Conservation (phyloP, 2,329 filamentous ascomycete species). For the Lachnellula hyalina region DNA sequence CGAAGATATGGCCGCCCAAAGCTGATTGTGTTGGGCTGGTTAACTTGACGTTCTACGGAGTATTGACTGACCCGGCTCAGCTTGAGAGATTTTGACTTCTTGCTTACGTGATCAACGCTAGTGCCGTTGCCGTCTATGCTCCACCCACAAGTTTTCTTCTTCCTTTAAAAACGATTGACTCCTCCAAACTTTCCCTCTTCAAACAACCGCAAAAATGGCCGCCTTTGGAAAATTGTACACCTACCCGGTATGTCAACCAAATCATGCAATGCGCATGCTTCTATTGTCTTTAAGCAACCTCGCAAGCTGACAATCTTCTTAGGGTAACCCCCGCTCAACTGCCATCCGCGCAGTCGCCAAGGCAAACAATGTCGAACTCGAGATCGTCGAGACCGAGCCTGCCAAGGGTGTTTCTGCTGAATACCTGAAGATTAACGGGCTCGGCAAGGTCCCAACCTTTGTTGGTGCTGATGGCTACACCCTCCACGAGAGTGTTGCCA, state of each 20-base stretch:
- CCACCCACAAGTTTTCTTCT: not conserved
- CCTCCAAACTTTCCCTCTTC: not conserved
- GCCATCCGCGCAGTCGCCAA: slow-evolving; percentile 91
- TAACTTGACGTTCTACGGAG: not conserved
- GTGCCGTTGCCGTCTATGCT: not conserved
- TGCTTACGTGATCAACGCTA: not conserved
- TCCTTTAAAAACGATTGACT: not conserved
- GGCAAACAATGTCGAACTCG: slow-evolving; percentile 91
- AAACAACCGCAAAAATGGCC: slow-evolving; percentile 55
- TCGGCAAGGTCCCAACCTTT: slow-evolving; percentile 91
- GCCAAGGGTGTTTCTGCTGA: slow-evolving; percentile 62
- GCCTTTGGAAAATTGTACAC: slow-evolving; percentile 98
- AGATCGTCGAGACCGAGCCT: slow-evolving; percentile 69
- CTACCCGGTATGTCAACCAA: slow-evolving; percentile 56
- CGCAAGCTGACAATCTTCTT: slow-evolving; percentile 22
- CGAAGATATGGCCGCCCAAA: slow-evolving; percentile 14
- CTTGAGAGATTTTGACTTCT: not conserved
- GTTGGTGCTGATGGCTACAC: slow-evolving; percentile 86
- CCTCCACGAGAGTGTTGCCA: slow-evolving; percentile 86
- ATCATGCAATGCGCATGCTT: not conserved
- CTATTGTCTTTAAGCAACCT: not conserved
- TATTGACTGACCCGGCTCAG: too few species aligned
- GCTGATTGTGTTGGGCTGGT: slow-evolving; percentile 1
- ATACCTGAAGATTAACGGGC: slow-evolving; percentile 79
- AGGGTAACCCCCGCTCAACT: slow-evolving; percentile 88